Evolutionary conservation across 2,329 filamentous ascomycete genomes (phyloP).

Genomic region (Xylaria sp.): DNA sequence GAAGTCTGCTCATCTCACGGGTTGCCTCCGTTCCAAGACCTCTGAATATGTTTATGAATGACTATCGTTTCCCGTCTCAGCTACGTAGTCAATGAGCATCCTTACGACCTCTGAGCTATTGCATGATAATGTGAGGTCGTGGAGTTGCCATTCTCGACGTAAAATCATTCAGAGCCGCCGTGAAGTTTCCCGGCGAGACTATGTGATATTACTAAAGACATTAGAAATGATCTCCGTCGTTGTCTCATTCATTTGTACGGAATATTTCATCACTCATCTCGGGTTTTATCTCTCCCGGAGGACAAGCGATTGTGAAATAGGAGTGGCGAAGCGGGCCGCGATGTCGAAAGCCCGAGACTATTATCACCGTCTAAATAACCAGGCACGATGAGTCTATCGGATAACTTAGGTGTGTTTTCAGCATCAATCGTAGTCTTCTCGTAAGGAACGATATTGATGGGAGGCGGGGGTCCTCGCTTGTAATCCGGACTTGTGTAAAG

Average conservation of each 20-base stretch:
- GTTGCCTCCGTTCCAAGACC: too few species aligned
- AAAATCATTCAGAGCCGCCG: too few species aligned
- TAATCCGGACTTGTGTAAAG: slow-evolving; percentile 69
- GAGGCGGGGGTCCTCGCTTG: slow-evolving; percentile 54
- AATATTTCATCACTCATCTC: slow-evolving; percentile 27
- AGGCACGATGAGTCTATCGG: slow-evolving; percentile 29
- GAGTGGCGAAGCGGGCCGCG: slow-evolving; percentile 31
- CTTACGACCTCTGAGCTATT: too few species aligned
- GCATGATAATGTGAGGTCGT: too few species aligned
- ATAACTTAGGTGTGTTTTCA: slow-evolving; percentile 29
- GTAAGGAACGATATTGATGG: slow-evolving; percentile 65
- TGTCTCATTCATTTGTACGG: not conserved
- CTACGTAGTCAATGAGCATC: too few species aligned
- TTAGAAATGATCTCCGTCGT: not conserved
- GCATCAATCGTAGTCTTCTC: slow-evolving; percentile 66
- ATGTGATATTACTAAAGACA: too few species aligned
- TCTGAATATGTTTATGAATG: too few species aligned
- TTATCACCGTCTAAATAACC: slow-evolving; percentile 29
- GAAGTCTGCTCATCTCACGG: too few species aligned
- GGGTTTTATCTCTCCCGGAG: slow-evolving; percentile 27
- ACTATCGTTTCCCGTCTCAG: too few species aligned
- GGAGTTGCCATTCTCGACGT: too few species aligned
- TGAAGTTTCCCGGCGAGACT: too few species aligned
- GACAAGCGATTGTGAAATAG: slow-evolving; percentile 28
- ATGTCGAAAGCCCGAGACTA: slow-evolving; percentile 31